These are phyloP conservation scores for Exophiala viscosa DNA, from an alignment of 2,329 filamentous ascomycete genomes.

Conservation along the genomic window DNA sequence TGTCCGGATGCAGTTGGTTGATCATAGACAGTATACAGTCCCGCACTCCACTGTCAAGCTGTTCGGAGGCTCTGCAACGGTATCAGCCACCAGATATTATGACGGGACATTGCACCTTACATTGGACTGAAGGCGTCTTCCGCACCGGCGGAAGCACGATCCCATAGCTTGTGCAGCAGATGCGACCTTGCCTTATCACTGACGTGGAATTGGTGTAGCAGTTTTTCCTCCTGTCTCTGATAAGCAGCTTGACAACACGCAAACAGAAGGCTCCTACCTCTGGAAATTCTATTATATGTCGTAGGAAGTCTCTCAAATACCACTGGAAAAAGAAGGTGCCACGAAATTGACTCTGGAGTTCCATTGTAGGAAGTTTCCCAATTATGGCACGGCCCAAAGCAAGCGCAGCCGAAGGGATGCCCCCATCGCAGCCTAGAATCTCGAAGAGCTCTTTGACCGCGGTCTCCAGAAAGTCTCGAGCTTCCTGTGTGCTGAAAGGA, in stretches of 20 bases:
- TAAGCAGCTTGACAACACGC: conserved; percentile 33
- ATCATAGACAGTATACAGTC: conserved; percentile 19
- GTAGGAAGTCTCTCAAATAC: conserved; percentile 84
- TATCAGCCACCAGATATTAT: conserved; percentile 17
- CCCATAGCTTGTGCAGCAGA: conserved; percentile 68
- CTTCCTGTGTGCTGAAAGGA: conserved; percentile 73
- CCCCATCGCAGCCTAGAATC: conserved; percentile 75
- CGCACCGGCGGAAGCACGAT: conserved; percentile 73
- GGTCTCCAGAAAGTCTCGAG: conserved; percentile 82
- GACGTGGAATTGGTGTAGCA: conserved; percentile 85
- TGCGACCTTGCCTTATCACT: conserved; percentile 84
- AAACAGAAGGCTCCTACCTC: conserved; percentile 56
- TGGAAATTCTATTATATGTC: conserved; percentile 79
- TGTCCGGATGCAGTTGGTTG: conserved; percentile 16
- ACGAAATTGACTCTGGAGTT: conserved; percentile 69
- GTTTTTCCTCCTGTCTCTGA: conserved; percentile 50
- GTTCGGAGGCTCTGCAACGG: conserved; percentile 28
- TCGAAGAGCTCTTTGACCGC: conserved; percentile 79
- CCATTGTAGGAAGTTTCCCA: conserved; percentile 65
- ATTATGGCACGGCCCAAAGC: conserved; percentile 82
- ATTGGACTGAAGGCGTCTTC: conserved; percentile 68
- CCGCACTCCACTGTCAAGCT: conserved; percentile 14
- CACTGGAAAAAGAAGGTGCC: conserved; percentile 85
- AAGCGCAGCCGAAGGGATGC: conserved; percentile 80
- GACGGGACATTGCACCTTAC: conserved; percentile 40